phyloP scores from a whole-genome alignment of 2,329 filamentous ascomycete species.

The Ophiostoma sp. region DNA sequence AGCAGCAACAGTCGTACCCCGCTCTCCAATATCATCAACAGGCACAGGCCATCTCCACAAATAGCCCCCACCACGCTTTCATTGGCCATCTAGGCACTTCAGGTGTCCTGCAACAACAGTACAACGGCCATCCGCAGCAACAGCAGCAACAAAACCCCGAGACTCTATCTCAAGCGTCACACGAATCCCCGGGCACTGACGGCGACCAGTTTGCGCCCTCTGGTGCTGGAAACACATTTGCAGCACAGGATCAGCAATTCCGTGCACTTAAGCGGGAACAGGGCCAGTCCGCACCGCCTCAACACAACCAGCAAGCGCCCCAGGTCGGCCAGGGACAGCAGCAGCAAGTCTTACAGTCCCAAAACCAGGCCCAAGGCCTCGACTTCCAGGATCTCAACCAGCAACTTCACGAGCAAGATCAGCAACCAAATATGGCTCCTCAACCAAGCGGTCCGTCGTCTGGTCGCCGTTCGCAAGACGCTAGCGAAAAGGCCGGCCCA shows the following conservation, averaged over 20 bases:
- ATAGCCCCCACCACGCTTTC: conserved; percentile 34
- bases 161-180: conserved; percentile 57
- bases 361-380: not conserved
- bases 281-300: not conserved
- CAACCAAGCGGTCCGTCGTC: conserved; percentile 40
- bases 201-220: conserved; percentile 44
- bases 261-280: conserved; percentile 20
- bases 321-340: conserved; percentile 32
- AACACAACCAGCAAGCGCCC: conserved; percentile 29
- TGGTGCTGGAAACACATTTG: conserved; percentile 32
- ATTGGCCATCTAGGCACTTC: conserved; percentile 32
- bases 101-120: conserved; percentile 31
- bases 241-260: conserved; percentile 34
- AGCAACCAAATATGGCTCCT: conserved; percentile 43
- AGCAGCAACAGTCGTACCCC: conserved; percentile 35
- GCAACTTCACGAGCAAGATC: conserved; percentile 11
- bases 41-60: conserved; percentile 27
- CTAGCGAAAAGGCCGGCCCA: conserved; percentile 38
- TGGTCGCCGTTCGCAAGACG: conserved; percentile 46
- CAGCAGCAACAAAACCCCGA: conserved; percentile 49
- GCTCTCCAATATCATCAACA: conserved; percentile 25
- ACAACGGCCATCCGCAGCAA: conserved; percentile 22
- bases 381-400: conserved; percentile 8
- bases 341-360: conserved; percentile 32
- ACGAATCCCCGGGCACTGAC: conserved; percentile 54